Evolutionary conservation across 108 stramenopile species (phyloP), one percentile per base, ranked within the genome.

Genomic region (Pseudonitzschia multistriata): DNA sequence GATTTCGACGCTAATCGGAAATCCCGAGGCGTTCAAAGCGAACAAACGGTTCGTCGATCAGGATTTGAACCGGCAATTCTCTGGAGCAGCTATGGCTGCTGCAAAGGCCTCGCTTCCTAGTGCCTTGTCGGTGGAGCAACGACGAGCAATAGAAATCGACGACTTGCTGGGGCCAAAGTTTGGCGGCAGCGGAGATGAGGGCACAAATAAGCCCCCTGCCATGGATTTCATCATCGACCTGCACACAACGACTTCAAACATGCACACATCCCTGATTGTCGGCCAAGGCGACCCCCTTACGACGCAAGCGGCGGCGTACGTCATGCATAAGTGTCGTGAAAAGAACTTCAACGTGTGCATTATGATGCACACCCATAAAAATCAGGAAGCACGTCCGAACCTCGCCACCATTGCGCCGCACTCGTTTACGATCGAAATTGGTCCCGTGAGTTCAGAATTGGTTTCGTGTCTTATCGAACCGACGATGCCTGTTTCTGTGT

Each of bases 41-140:
- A 92, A 95, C 75, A 84, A 81, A 78, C 79, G 94, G 3, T 95
- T 92, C 72, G 54, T 92, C 6, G 81, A 90, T 60, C 39, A 54
- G 13, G 94, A 95, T 78, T 63, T 95, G 60, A 95, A 95, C 78
- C 84, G 94, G 42, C 81, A 89, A 67, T 95, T 95, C 66, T 70
- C 76, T 29, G 63, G 70, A 15, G 79, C 82, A 0, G 74, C 78
- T 29, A 73, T 83, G 42, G 39, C 59, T 22, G 35, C 49, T 15
- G 63, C 63, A 21, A n/a, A 8, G 21, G 29, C 57, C 13, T 10
- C 57, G 1, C 21, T 22, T 57, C 33, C n/a, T 21, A 11, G 8
- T 10, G 3, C n/a, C 13, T n/a, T 59, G 57, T 64, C 71, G 63
- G 79, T 78, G 48, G 93, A 94, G 75, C 62, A 75, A 13, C n/a